These are phyloP conservation scores for Fraxinus xanthoxyloides DNA, from an alignment of 305 asterid species.

Conservation along the genomic window DNA sequence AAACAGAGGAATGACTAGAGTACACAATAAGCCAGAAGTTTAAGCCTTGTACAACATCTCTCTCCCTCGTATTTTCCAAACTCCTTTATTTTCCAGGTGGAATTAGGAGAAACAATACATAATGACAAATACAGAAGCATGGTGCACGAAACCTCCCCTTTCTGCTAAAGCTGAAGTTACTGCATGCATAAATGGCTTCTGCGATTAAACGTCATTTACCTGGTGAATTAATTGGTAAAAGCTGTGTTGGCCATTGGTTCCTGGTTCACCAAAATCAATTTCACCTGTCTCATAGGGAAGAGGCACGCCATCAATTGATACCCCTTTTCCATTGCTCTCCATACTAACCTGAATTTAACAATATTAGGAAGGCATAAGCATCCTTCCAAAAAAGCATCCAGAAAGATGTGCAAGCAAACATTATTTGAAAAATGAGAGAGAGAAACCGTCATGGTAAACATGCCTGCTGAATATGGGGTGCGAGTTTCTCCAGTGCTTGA, in stretches of 20 bases:
- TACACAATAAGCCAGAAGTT: not conserved
- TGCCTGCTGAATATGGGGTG: slow-evolving; percentile 99
- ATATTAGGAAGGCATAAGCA: slow-evolving; percentile 9
- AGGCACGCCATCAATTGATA: slow-evolving; percentile 87
- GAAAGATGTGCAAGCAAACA: slow-evolving; percentile 23
- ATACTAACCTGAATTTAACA: slow-evolving; percentile 74
- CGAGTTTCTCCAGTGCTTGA: slow-evolving; percentile 94
- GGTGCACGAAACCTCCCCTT: slow-evolving; percentile 1
- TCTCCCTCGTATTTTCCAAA: slow-evolving; percentile 4
- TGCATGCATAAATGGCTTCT: slow-evolving; percentile 2
- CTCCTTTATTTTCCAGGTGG: not conserved
- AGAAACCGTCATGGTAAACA: slow-evolving; percentile 19
- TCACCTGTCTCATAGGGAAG: slow-evolving; percentile 95
- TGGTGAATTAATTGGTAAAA: slow-evolving; percentile 99
- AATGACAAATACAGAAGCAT: slow-evolving; percentile 14
- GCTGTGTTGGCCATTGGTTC: slow-evolving; percentile 99
- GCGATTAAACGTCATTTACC: too few relatives aligned
- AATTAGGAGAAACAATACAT: slow-evolving; percentile 11
- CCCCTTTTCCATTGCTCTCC: slow-evolving; percentile 99
- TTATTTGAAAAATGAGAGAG: slow-evolving; percentile 1
- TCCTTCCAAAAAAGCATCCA: slow-evolving; percentile 6
- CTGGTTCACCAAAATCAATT: slow-evolving; percentile 99
- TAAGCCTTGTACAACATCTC: too few relatives aligned
- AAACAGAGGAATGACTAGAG: too few relatives aligned
- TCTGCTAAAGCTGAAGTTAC: slow-evolving; percentile 3